phyloP scores from a whole-genome alignment of 345 rosid genomes.

The Ricinus communis region DNA sequence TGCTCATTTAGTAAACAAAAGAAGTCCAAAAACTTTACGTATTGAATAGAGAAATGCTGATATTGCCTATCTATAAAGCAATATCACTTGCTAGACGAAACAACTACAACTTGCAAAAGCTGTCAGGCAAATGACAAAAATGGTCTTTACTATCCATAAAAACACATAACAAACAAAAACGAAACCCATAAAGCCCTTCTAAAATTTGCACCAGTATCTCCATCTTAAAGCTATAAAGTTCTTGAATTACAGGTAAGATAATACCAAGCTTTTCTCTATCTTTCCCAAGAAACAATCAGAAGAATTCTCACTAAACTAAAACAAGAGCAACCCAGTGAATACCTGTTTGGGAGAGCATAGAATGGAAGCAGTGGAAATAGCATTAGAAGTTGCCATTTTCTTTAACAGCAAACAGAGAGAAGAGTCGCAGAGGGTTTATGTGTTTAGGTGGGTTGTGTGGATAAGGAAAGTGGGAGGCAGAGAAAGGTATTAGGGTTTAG shows the following conservation, averaged over 20 bases:
- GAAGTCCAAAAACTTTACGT: too few relatives aligned
- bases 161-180: not conserved
- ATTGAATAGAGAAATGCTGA: not conserved
- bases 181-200: not conserved
- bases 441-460: conserved; percentile 20
- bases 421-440: conserved; percentile 6
- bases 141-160: not conserved
- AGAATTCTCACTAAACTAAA: not conserved
- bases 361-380: conserved; percentile 63
- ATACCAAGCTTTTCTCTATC: not conserved
- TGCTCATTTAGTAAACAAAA: not conserved
- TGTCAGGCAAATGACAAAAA: not conserved
- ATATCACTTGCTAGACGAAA: too few relatives aligned
- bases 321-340: not conserved
- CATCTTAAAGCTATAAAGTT: not conserved
- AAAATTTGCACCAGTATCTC: not conserved
- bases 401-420: too few relatives aligned
- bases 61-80: not conserved
- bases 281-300: conserved; percentile 2
- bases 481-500: conserved; percentile 49
- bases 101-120: too few relatives aligned
- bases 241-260: not conserved
- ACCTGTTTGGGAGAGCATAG: conserved; percentile 80
- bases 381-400: conserved; percentile 77
- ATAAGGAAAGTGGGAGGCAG: conserved; percentile 35